Evolutionary conservation across 306 rosid species (phyloP).

Genomic region (Glycine latifolia): DNA sequence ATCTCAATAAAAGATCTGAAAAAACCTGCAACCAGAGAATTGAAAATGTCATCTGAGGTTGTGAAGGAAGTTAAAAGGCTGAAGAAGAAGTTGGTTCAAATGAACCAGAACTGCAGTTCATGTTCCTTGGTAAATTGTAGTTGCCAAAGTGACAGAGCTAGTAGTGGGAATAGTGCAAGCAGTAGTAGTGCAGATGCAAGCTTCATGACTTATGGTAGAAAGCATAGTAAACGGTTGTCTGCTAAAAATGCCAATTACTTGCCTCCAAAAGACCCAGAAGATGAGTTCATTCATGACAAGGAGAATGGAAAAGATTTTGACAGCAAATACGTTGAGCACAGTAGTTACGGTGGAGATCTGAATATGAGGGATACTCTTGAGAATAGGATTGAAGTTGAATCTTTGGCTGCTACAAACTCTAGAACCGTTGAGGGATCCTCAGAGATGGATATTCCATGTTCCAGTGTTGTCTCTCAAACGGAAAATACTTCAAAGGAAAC

Average conservation of each 20-base stretch:
- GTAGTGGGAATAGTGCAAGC: slow-evolving; percentile 97
- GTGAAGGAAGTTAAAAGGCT: slow-evolving; percentile 96
- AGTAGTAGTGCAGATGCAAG: slow-evolving; percentile 65
- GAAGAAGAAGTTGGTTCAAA: slow-evolving; percentile 80
- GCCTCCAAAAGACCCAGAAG: slow-evolving; percentile 59
- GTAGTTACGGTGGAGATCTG: slow-evolving; percentile 41
- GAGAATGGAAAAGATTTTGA: slow-evolving; percentile 51
- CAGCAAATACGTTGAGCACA: slow-evolving; percentile 45
- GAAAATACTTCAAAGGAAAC: slow-evolving; percentile 54
- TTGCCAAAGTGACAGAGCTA: slow-evolving; percentile 96
- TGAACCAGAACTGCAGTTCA: slow-evolving; percentile 75
- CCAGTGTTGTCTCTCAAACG: slow-evolving; percentile 51
- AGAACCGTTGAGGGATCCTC: slow-evolving; percentile 46
- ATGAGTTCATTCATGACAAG: slow-evolving; percentile 47
- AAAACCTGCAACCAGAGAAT: slow-evolving; percentile 63
- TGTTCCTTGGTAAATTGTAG: slow-evolving; percentile 96
- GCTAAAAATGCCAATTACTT: slow-evolving; percentile 54
- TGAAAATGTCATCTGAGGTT: slow-evolving; percentile 91
- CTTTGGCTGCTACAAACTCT: slow-evolving; percentile 48
- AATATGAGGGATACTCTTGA: slow-evolving; percentile 35
- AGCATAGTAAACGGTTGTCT: slow-evolving; percentile 60
- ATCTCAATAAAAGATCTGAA: slow-evolving; percentile 58
- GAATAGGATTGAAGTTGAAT: slow-evolving; percentile 45
- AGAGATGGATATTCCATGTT: slow-evolving; percentile 47
- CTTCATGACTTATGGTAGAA: slow-evolving; percentile 61